Evolutionary conservation across 2,329 filamentous ascomycete genomes (phyloP).

Genomic region (Microascus cirrosus): DNA sequence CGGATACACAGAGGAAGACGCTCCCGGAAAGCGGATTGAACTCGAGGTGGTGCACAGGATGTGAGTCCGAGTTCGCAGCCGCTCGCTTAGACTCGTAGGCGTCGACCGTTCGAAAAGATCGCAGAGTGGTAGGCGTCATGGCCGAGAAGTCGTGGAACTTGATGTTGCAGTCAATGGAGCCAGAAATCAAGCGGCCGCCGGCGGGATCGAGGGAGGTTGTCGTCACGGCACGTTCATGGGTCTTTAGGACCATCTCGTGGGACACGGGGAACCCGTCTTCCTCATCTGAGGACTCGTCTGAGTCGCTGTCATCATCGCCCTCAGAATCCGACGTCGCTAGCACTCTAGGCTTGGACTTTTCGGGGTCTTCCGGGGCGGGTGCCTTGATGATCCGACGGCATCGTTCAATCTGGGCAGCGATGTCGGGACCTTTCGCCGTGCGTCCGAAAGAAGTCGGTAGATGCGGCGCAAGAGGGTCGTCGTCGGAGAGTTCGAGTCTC

Average conservation of each 20-base stretch:
- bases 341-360: conserved; percentile 10
- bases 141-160: conserved; percentile 93
- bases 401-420: conserved; percentile 70
- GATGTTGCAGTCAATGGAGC: conserved; percentile 79
- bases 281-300: conserved; percentile 39
- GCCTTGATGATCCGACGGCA: conserved; percentile 47
- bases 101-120: conserved; percentile 87
- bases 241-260: conserved; percentile 86
- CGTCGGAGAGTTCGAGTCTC: conserved; percentile 37
- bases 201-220: conserved; percentile 75
- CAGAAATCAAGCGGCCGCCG: conserved; percentile 77
- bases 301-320: conserved; percentile 24
- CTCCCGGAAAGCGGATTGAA: conserved; percentile 77
- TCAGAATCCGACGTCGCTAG: conserved; percentile 33
- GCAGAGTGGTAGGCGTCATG: conserved; percentile 89
- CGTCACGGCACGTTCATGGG: conserved; percentile 80
- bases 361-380: conserved; percentile 8
- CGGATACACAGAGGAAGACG: conserved; percentile 76
- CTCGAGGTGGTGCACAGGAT: conserved; percentile 74
- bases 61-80: conserved; percentile 63
- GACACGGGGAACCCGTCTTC: conserved; percentile 86
- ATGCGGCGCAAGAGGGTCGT: conserved; percentile 66
- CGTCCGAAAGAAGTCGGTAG: conserved; percentile 81
- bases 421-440: conserved; percentile 59
- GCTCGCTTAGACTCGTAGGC: conserved; percentile 63